Evolutionary conservation across 768 basidiomycete species (phyloP).

Genomic region (Amanita pseudoporphyria): DNA sequence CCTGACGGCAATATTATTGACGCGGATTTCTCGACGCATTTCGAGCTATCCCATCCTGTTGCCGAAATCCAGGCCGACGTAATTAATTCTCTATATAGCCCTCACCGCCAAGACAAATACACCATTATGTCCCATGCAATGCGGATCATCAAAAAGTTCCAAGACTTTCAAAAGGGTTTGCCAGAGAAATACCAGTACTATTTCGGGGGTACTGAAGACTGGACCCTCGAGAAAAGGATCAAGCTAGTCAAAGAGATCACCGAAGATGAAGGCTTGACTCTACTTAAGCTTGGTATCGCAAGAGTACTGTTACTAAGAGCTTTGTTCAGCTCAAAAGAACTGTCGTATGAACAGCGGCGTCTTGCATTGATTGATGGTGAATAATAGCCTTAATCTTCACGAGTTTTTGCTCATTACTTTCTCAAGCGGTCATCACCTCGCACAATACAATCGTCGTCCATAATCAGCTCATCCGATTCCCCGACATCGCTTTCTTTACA

Average conservation of each 20-base stretch:
- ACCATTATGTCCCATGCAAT: conserved; percentile 68
- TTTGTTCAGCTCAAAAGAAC: conserved; percentile 67
- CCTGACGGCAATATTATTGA: conserved; percentile 24
- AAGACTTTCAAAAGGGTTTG: conserved; percentile 56
- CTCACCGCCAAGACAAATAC: conserved; percentile 60
- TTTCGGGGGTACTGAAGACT: conserved; percentile 71
- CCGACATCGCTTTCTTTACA: conserved; percentile 81
- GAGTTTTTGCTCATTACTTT: background rate
- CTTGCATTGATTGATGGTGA: conserved; percentile 73
- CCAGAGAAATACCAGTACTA: conserved; percentile 67
- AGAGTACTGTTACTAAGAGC: conserved; percentile 72
- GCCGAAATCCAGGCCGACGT: conserved; percentile 85
- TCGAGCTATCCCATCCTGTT: conserved; percentile 63
- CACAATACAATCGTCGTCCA: conserved; percentile 85
- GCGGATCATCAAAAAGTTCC: conserved; percentile 71
- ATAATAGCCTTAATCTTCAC: conserved; percentile 12
- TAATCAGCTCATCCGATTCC: conserved; percentile 74
- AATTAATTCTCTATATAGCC: conserved; percentile 77
- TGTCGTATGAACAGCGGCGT: conserved; percentile 54
- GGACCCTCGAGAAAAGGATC: conserved; percentile 55
- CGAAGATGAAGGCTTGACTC: conserved; percentile 73
- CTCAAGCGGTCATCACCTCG: conserved; percentile 68
- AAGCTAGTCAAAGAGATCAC: conserved; percentile 65
- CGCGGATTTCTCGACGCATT: conserved; percentile 67
- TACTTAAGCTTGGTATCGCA: conserved; percentile 76